Evolutionary conservation across 73 alveolate species (phyloP), one percentile per base, ranked within the genome.

Genomic region (Paramecium tetraurelia): DNA sequence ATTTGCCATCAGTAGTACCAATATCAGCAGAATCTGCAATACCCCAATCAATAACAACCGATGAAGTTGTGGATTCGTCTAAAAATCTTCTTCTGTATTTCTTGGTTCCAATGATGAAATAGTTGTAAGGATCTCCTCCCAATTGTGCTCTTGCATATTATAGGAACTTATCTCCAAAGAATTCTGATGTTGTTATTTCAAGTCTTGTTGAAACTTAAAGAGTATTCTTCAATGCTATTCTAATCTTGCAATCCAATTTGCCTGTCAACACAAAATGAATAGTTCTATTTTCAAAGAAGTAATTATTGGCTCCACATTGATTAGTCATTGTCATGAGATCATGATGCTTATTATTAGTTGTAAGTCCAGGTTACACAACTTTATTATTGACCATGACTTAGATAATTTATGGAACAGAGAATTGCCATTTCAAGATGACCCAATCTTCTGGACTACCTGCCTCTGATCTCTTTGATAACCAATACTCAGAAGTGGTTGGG

Each of bases 291-390:
- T 68, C 86, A 77, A 58, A 89, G 68, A 46, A 77, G n/a, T 89
- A 89, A 46, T 70, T 89, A 71, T 89, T 89, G 20, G 94, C 94
- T 11, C 92, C 94, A 46, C 94, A 89, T 18, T 70, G 24, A 41
- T 89, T 40, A 43, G 92, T 71, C 92, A 44, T 89, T 3, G 69
- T 71, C 18, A 33, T 44, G 3, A 89, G 85, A 72, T 89, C 94
- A 89, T 80, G 57, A 80, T 80, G 90, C 5, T 33, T 43, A 80
- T 41, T 24, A 14, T 80, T 6, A 5, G 43, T 48, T 11, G 70
- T 80, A 2, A 80, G 16, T 44, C 90, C 90, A 14, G 90, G 90
- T 43, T 18, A 5, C 1, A 80, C 16, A n/a, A 80, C 90, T 44
- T 40, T 40, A 20, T 48, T 48, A 80, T 22, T 22, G 12, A 80